Evolutionary conservation across 139 green algal species (phyloP).

Genomic region (Tetradesmus lagerheimii): DNA sequence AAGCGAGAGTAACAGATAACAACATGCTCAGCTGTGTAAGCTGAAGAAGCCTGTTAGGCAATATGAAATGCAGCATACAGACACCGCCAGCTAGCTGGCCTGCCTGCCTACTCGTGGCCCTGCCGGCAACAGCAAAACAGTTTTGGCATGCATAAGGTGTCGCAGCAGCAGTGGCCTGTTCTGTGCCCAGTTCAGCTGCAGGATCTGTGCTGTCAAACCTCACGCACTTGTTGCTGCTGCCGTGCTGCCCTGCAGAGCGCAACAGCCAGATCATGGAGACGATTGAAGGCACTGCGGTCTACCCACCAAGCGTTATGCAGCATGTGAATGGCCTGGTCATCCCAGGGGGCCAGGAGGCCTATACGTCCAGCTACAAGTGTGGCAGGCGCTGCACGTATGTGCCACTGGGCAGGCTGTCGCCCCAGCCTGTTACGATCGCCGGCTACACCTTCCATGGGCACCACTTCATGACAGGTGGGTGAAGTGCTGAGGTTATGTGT

Average conservation of each 20-base stretch:
- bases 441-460: constrained; percentile 42
- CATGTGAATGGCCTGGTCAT: constrained; percentile 37
- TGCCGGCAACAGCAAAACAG: too few relatives aligned
- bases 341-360: neutral
- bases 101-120: too few relatives aligned
- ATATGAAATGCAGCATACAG: too few relatives aligned
- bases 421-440: constrained; percentile 24
- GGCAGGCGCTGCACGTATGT: constrained; percentile 6
- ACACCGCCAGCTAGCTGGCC: too few relatives aligned
- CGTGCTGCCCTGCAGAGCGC: neutral
- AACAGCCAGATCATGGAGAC: constrained; percentile 11
- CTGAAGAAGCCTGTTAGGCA: too few relatives aligned
- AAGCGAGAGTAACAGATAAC: too few relatives aligned
- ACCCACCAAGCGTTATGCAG: constrained; percentile 16
- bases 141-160: too few relatives aligned
- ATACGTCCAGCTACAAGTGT: constrained; percentile 33
- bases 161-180: neutral
- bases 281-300: constrained; percentile 26
- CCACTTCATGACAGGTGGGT: constrained; percentile 39
- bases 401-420: neutral
- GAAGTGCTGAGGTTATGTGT: too few relatives aligned
- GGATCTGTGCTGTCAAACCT: neutral
- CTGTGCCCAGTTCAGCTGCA: neutral
- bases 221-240: too few relatives aligned
- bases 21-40: too few relatives aligned